These are phyloP conservation scores for Penicillium diatomitis DNA, from an alignment of 495 filamentous ascomycete genomes.

Conservation along the genomic window DNA sequence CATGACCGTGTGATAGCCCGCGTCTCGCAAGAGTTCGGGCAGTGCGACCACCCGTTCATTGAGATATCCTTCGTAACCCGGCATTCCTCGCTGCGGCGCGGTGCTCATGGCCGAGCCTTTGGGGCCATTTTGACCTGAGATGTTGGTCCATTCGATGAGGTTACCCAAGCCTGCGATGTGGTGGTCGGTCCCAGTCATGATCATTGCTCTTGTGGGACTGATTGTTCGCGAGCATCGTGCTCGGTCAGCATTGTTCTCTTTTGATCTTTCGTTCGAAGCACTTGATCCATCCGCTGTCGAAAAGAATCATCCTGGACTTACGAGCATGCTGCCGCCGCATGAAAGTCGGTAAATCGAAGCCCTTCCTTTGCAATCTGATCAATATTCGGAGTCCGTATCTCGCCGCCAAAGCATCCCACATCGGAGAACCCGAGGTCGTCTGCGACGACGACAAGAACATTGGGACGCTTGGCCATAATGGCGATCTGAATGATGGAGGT, in stretches of 20 bases:
- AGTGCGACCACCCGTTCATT: conserved; percentile 54
- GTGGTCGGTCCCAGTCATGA: conserved; percentile 40
- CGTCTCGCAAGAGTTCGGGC: conserved; percentile 52
- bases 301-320: conserved; percentile 6
- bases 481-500: background rate
- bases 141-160: conserved; percentile 42
- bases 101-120: conserved; percentile 35
- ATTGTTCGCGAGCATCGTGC: too few relatives aligned
- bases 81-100: conserved; percentile 44
- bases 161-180: conserved; percentile 40
- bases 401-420: conserved; percentile 51
- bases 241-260: too few relatives aligned
- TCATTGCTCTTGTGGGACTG: conserved; percentile 53
- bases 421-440: conserved; percentile 59
- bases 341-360: conserved; percentile 53
- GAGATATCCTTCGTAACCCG: conserved; percentile 58
- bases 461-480: conserved; percentile 39
- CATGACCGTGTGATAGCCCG: conserved; percentile 55
- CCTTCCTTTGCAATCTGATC: conserved; percentile 47
- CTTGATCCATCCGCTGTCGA: too few relatives aligned
- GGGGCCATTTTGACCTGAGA: conserved; percentile 36
- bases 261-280: too few relatives aligned
- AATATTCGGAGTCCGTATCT: conserved; percentile 55
- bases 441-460: conserved; percentile 54
- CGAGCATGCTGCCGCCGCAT: conserved; percentile 56